Conservation (phyloP, 495 filamentous ascomycete genomes). For the Trichoderma gamsii region DNA sequence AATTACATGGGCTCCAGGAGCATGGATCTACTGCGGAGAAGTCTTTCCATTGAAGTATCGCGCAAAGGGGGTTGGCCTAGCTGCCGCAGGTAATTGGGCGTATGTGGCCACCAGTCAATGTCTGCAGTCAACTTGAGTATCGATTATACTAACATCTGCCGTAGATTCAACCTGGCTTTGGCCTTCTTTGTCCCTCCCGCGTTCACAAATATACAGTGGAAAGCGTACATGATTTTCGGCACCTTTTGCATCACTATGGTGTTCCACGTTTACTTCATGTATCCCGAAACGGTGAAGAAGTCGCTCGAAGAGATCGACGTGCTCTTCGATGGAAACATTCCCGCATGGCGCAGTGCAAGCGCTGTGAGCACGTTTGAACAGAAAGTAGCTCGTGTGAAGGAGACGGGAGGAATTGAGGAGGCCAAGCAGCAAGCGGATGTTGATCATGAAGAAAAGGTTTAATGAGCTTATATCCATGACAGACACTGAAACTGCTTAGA, state of each 20-base stretch:
- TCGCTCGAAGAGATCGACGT: constrained; percentile 60
- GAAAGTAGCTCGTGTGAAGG: not conserved
- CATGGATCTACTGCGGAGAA: constrained; percentile 72
- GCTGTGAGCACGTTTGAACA: constrained; percentile 12
- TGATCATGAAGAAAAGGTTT: not conserved
- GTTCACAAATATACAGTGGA: not conserved
- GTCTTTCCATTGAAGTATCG: constrained; percentile 72
- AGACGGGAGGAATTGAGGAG: not conserved
- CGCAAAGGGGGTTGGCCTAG: constrained; percentile 64
- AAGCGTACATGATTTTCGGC: constrained; percentile 56
- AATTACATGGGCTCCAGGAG: constrained; percentile 58
- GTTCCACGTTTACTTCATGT: constrained; percentile 60
- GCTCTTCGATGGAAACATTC: constrained; percentile 47
- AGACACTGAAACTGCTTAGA: not conserved
- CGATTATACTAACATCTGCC: not conserved
- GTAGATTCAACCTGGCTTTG: constrained; percentile 55
- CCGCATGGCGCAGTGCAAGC: constrained; percentile 18
- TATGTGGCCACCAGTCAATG: not conserved
- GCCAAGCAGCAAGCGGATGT: not conserved
- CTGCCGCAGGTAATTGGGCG: constrained; percentile 67
- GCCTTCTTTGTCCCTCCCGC: not conserved
- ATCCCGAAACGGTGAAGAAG: constrained; percentile 63
- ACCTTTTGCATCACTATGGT: constrained; percentile 58
- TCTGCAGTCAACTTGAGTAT: not conserved
- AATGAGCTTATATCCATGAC: not conserved